Evolutionary conservation across 2,329 filamentous ascomycete genomes (phyloP), one percentile per base, ranked within the genome.

Genomic region (Allantophomopsis cytisporea): DNA sequence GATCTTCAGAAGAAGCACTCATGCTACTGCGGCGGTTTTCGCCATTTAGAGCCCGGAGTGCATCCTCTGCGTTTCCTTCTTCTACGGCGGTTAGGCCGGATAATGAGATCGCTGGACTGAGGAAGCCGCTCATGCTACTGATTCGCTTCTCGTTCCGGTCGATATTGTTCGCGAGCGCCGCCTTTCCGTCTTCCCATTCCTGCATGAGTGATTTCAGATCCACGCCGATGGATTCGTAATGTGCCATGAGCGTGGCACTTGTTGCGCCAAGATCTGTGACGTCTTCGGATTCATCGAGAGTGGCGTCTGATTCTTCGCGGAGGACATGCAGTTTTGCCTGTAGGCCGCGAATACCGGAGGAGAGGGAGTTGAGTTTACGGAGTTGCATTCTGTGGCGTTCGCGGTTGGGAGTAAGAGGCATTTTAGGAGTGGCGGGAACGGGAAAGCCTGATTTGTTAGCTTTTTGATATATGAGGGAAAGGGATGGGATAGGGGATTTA

Each of bases 311-410:
- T 58, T 95, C 87, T 57, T 98, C 91, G 37, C 86, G 78, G 40
- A 96, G 64, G 7, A 98, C 69, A 43, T 93, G 87, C 64, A 98
- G 77, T 59, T 96, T 98, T 30, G 91, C 91, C 60, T 96, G 89
- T 37, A 98, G 69, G 10, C 85, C 84, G 20, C 88, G 80, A 44
- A 96, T 94, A 13, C 87, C 88, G 40, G 87, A 84, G 0, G 87
- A 94, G 28, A 98, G 69, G 1, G 83, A 83, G 53, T 84, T 86
- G 33, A 98, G 74, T 55, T 94, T 89, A 43, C 86, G 80, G 42
- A 95, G 73, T 56, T 94, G 89, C 40, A 82, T 80, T 41, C 88
- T 81, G 66, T 89, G 80, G 43, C 85, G 77, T 53, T 95, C 87
- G 39, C 80, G 80, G n/a, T 74, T 73, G 2, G 87, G 83, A 2